Evolutionary conservation across 2,329 filamentous ascomycete genomes (phyloP).

Genomic region (Cladophialophora bantiana): DNA sequence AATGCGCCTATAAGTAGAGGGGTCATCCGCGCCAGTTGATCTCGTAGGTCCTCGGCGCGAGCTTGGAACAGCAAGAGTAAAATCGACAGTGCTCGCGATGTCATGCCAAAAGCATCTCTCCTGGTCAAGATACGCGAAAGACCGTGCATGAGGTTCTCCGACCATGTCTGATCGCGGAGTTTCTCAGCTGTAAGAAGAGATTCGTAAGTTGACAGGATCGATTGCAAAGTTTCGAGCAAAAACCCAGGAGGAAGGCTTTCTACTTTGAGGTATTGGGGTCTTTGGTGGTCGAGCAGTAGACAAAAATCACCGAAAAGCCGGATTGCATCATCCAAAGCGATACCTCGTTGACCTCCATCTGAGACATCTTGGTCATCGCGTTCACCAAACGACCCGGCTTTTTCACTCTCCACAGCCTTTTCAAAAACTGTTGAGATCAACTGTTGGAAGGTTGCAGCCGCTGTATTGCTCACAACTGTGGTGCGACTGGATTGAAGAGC

Average conservation of each 20-base stretch:
- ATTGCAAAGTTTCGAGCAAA: slow-evolving; percentile 89
- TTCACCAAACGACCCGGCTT: slow-evolving; percentile 6
- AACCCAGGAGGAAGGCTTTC: slow-evolving; percentile 80
- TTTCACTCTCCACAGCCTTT: slow-evolving; percentile 64
- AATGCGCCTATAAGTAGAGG: slow-evolving; percentile 83
- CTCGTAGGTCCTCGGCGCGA: slow-evolving; percentile 20
- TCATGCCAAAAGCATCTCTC: slow-evolving; percentile 32
- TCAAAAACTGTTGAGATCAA: slow-evolving; percentile 92
- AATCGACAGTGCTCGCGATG: slow-evolving; percentile 33
- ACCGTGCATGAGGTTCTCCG: slow-evolving; percentile 59
- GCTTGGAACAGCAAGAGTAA: slow-evolving; percentile 25
- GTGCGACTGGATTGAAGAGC: slow-evolving; percentile 91
- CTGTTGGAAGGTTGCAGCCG: slow-evolving; percentile 94
- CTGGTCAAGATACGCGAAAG: slow-evolving; percentile 30
- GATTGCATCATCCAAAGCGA: slow-evolving; percentile 52
- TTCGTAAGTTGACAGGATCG: slow-evolving; percentile 85
- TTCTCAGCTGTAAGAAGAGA: slow-evolving; percentile 77
- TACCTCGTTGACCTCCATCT: slow-evolving; percentile 29
- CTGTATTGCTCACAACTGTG: slow-evolving; percentile 91
- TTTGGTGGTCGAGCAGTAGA: slow-evolving; percentile 82
- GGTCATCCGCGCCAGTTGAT: slow-evolving; percentile 82
- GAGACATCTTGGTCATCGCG: slow-evolving; percentile 29
- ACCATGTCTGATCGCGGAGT: slow-evolving; percentile 81
- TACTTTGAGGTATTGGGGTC: slow-evolving; percentile 81
- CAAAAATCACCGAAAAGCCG: slow-evolving; percentile 84